Evolutionary conservation across 805 yeast genomes (phyloP).

Genomic region (Wickerhamiella kurtzmanii): DNA sequence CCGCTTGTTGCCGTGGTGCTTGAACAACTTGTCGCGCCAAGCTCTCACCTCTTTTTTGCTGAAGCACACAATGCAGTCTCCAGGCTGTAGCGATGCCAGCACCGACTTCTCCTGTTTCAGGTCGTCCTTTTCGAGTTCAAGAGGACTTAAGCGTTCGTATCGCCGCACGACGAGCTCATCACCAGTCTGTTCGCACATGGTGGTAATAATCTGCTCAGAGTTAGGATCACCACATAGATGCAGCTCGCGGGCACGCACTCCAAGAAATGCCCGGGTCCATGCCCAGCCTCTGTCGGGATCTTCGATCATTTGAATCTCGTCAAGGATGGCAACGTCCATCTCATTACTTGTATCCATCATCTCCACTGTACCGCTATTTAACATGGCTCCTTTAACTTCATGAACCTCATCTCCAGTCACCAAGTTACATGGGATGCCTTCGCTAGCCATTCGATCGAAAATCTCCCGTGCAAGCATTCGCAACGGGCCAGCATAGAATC

Average conservation of each 20-base stretch:
- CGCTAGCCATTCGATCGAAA: slow-evolving; percentile 60
- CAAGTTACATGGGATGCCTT: slow-evolving; percentile 62
- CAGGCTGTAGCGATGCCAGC: slow-evolving; percentile 32
- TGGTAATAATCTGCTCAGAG: slow-evolving; percentile 52
- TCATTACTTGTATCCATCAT: slow-evolving; percentile 62
- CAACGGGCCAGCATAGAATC: slow-evolving; percentile 90
- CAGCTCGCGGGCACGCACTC: slow-evolving; percentile 70
- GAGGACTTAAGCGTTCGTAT: slow-evolving; percentile 63
- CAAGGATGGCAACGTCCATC: slow-evolving; percentile 81
- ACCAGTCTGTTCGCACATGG: slow-evolving; percentile 55
- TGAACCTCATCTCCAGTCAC: slow-evolving; percentile 93
- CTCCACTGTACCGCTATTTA: slow-evolving; percentile 84
- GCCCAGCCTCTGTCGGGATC: slow-evolving; percentile 77
- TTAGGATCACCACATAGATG: slow-evolving; percentile 92
- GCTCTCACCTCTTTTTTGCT: slow-evolving; percentile 60
- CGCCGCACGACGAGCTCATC: slow-evolving; percentile 60
- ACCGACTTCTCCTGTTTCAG: not conserved
- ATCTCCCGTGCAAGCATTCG: slow-evolving; percentile 84
- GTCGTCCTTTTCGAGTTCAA: slow-evolving; percentile 36
- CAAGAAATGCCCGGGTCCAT: slow-evolving; percentile 85
- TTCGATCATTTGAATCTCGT: slow-evolving; percentile 91
- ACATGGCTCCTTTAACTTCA: slow-evolving; percentile 56
- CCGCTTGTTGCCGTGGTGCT: slow-evolving; percentile 27
- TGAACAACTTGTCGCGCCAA: slow-evolving; percentile 57
- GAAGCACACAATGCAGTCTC: slow-evolving; percentile 86